Evolutionary conservation across 2,329 filamentous ascomycete genomes (phyloP).

Genomic region (Epichloe glyceriae): DNA sequence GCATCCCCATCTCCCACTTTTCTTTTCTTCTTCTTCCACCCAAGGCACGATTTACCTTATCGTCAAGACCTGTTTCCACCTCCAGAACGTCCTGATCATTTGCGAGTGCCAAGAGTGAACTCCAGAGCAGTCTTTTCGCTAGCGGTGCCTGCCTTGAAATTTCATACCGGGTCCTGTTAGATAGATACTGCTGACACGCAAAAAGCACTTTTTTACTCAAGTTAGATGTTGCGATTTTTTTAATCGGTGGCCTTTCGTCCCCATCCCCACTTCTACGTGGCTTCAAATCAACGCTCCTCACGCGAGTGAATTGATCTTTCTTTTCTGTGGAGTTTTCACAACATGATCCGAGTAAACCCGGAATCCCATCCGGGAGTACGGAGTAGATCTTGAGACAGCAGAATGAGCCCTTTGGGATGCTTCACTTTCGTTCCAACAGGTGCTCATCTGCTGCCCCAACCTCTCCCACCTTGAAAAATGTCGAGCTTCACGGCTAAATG

Average conservation of each 20-base stretch:
- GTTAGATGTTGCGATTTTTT: not conserved
- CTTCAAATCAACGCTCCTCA: not conserved
- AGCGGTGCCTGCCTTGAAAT: conserved; percentile 68
- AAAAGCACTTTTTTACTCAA: not conserved
- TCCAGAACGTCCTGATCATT: conserved; percentile 85
- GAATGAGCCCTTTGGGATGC: not conserved
- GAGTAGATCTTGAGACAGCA: not conserved
- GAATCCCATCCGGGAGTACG: not conserved
- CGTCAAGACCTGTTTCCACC: conserved; percentile 61
- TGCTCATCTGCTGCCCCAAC: not conserved
- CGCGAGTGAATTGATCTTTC: not conserved
- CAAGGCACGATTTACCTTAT: conserved; percentile 85
- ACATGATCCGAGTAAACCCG: not conserved
- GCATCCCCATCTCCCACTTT: conserved; percentile 5
- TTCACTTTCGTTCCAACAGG: not conserved
- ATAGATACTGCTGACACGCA: conserved; percentile 81
- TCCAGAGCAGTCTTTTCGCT: conserved; percentile 80
- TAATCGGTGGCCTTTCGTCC: not conserved
- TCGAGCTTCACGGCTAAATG: conserved; percentile 9
- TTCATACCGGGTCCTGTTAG: conserved; percentile 77
- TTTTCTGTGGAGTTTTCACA: not conserved
- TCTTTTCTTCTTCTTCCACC: conserved; percentile 24
- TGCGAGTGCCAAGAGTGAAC: conserved; percentile 69
- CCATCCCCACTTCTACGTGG: not conserved
- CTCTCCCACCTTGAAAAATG: not conserved